A percentile compares a stretch with the other conserved stretches of the same genome.
Evolutionary conservation across 2,329 filamentous ascomycete genomes (phyloP).

Genomic region (Cercospora citrullina): DNA sequence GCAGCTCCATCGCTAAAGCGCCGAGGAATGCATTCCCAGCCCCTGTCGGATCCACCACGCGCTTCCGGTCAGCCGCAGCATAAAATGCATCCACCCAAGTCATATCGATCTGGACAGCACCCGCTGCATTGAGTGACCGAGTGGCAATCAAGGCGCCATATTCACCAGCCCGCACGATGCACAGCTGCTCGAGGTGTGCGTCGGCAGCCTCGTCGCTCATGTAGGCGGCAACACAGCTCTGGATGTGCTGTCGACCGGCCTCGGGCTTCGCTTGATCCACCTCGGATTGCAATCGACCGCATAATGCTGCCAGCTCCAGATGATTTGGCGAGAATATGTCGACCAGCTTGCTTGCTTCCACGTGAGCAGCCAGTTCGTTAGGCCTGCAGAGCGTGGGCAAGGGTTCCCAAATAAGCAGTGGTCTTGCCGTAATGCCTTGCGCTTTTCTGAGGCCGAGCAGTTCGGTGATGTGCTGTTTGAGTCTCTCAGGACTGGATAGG

Average conservation of each 20-base stretch:
- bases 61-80: conserved; percentile 16
- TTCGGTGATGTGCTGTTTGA: conserved; percentile 24
- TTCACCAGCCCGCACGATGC: conserved; percentile 31
- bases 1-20: conserved; percentile 31
- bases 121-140: neutral
- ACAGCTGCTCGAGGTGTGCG: conserved; percentile 16
- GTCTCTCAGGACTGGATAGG: conserved; percentile 28
- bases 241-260: conserved; percentile 25
- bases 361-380: conserved; percentile 25
- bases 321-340: conserved; percentile 39
- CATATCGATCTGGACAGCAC: conserved; percentile 10
- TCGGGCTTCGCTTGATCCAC: neutral
- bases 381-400: conserved; percentile 31
- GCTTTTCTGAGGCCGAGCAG: conserved; percentile 14
- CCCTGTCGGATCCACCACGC: conserved; percentile 35
- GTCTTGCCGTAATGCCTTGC: conserved; percentile 10
- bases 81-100: conserved; percentile 32
- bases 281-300: conserved; percentile 19
- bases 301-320: conserved; percentile 31
- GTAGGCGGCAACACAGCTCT: conserved; percentile 28
- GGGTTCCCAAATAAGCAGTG: conserved; percentile 35
- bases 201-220: conserved; percentile 16
- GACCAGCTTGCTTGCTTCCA: conserved; percentile 24
- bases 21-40: conserved; percentile 37
- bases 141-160: conserved; percentile 32